Base-by-base conservation (phyloP, 1,284 basidiomycete genomes). In the Chalciporus sp. region DNA sequence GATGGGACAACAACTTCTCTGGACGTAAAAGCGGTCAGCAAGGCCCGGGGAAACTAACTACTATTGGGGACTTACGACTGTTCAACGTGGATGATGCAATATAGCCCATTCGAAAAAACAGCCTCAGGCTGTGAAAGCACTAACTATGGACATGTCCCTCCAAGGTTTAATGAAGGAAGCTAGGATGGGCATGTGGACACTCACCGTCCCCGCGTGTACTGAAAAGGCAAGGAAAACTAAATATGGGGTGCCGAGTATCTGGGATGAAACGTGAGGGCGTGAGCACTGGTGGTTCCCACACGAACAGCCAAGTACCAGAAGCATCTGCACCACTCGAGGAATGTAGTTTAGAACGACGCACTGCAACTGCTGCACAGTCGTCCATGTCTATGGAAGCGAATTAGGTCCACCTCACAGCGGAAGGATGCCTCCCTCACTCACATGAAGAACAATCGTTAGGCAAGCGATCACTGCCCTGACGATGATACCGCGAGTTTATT, bases 391-490 rank as follows among this genome's bases (percentile, higher is more conserved):
- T 50, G 27, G 46, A 26, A 42, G 43, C 42, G 63, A 37, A 39
- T 20, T 27, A 27, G 17, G 12, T 23, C 20, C 23, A 23, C 20
- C 40, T 40, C 35, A 17, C n/a, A n/a, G 39, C n/a, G 4, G 7
- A 17, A 31, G n/a, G 19, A 46, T 20, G 0, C 26, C 27, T 33
- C 19, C n/a, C 40, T 35, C 28, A 42, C 69, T 58, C 49, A 81
- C 82, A 61, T 82, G 78, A 29, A 83, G 59, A 7, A 82, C 78
- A 12, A 84, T 72, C 26, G 73, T 67, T 20, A 85, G 63, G 4
- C 74, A 77, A 3, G 82, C 74, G 2, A 78, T 69, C 14, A 72
- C 74, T 33, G 75, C 74, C 80, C 82, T 84, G 23, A 40, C 33
- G 53, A 28, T 12, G 37, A 35, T 45, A 19, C 3, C 37, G 41